phyloP scores from a whole-genome alignment of 2,329 filamentous ascomycete genomes.

The Atkinsonella hypoxylon region DNA sequence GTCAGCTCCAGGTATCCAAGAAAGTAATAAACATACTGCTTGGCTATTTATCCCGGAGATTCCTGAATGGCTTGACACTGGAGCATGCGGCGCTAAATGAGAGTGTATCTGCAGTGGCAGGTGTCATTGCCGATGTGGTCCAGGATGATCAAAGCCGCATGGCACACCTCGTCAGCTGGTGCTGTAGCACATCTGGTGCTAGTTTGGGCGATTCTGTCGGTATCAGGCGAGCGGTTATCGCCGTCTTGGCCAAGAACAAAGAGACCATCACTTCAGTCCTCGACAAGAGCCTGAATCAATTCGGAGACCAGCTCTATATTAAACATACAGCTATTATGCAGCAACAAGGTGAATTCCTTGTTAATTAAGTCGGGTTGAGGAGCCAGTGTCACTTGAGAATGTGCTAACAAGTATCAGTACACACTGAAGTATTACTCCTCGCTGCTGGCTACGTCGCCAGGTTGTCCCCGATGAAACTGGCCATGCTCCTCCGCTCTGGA shows the following conservation, averaged over 20 bases:
- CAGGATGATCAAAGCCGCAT: slow-evolving; percentile 35
- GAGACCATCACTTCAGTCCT: slow-evolving; percentile 43
- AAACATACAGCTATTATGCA: slow-evolving; percentile 72
- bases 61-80: slow-evolving; percentile 25
- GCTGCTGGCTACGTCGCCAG: slow-evolving; percentile 65
- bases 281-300: slow-evolving; percentile 58
- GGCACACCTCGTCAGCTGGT: slow-evolving; percentile 49
- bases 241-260: slow-evolving; percentile 40
- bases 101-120: slow-evolving; percentile 44
- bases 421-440: slow-evolving; percentile 68
- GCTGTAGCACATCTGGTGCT: slow-evolving; percentile 50
- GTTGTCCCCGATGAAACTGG: slow-evolving; percentile 51
- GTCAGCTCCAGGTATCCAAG: slow-evolving; percentile 15
- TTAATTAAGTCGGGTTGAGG: no score
- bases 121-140: slow-evolving; percentile 40
- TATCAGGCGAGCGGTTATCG: slow-evolving; percentile 54
- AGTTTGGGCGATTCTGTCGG: slow-evolving; percentile 51
- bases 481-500: slow-evolving; percentile 57
- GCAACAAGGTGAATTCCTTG: slow-evolving; percentile 58
- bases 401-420: slow-evolving; percentile 39
- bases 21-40: slow-evolving; percentile 18
- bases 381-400: background rate
- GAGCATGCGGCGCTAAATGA: slow-evolving; percentile 20
- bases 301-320: slow-evolving; percentile 80
- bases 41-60: slow-evolving; percentile 32